These are phyloP conservation scores for Babesia divergens DNA, from an alignment of 169 alveolate genomes.

Conservation along the genomic window DNA sequence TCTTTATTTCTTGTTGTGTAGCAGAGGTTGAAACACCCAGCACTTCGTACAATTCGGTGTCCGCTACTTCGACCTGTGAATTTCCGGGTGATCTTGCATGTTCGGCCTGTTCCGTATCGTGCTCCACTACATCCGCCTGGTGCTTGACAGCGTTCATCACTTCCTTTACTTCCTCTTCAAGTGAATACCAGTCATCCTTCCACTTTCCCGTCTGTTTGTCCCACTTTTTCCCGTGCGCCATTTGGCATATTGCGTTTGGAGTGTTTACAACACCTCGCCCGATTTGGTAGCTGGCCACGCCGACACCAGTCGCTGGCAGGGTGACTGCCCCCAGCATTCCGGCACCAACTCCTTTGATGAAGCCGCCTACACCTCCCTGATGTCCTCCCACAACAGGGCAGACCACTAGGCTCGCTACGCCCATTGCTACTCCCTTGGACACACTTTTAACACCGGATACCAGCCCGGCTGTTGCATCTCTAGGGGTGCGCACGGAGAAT, in stretches of 20 bases:
- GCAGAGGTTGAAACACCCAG: constrained; percentile 83
- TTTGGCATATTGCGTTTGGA: constrained; percentile 84
- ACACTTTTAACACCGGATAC: constrained; percentile 84
- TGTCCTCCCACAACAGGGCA: constrained; percentile 86
- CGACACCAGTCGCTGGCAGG: constrained; percentile 83
- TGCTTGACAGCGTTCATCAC: constrained; percentile 30
- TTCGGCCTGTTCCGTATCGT: neutral
- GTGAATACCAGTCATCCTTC: constrained; percentile 77
- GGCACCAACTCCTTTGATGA: constrained; percentile 86
- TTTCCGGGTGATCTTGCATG: neutral
- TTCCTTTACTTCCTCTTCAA: constrained; percentile 75
- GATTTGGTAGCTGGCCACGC: constrained; percentile 87
- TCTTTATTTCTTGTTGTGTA: constrained; percentile 71
- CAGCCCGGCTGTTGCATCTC: constrained; percentile 82
- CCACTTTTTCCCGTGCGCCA: constrained; percentile 84
- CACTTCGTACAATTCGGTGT: constrained; percentile 79
- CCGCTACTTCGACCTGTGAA: constrained; percentile 69
- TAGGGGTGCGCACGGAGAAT: constrained; percentile 77
- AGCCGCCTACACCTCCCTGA: constrained; percentile 85
- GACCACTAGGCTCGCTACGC: constrained; percentile 84
- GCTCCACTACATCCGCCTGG: constrained; percentile 40
- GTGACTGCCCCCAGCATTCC: constrained; percentile 85
- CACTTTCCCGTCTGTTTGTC: constrained; percentile 82
- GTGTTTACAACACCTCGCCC: constrained; percentile 84
- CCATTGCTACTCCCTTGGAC: constrained; percentile 86